Evolutionary conservation across 192 early-diverging fungal species (phyloP), one percentile per base, ranked within the genome.

Genomic region (Rhizophagus clarus): DNA sequence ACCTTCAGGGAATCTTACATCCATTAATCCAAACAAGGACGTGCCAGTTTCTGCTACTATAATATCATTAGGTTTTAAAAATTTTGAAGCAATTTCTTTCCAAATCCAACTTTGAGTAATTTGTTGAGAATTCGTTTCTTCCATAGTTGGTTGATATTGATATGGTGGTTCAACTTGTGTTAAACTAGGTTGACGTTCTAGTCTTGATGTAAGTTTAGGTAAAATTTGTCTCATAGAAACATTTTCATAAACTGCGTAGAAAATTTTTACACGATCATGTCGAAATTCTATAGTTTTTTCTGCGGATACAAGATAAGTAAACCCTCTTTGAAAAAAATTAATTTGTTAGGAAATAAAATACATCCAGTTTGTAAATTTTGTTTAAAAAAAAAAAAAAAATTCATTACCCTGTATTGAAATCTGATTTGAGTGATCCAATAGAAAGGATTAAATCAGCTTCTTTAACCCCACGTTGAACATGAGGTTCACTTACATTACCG

Each of bases 11-110:
- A 82, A 67, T 24, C 71, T 72, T 62, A 86, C 79, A 28, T 84
- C 84, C 40, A 83, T 76, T 15, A 80, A 69, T 40, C 84, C 87
- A 73, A 88, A 88, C 51, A 64, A 78, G 32, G 82, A 70, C 11
- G 87, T 88, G 45, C 87, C 87, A n/a, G 86, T 88, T 69, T 88
- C 87, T 12, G 80, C 83, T 22, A 85, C 74, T 45, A 88, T 80
- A 29, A 86, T 66, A 22, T 85, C 45, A 29, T 79, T 72, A 12
- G 64, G 64, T 9, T 74, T 77, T 10, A 88, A 74, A 45, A 76
- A 82, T 2, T 82, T 67, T 20, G 64, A 80, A 17, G 80, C 63
- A 29, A 87, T 81, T 28, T 79, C 82, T 45, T 77, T 62, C 87
- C 87, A 88, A 56, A 88, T 82, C 70, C 82, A 88, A 22, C 66